A percentile compares a stretch with the other conserved stretches of the same genome.
Evolutionary conservation across 2,329 filamentous ascomycete genomes (phyloP).

Genomic region (Trichoderma lentiforme): DNA sequence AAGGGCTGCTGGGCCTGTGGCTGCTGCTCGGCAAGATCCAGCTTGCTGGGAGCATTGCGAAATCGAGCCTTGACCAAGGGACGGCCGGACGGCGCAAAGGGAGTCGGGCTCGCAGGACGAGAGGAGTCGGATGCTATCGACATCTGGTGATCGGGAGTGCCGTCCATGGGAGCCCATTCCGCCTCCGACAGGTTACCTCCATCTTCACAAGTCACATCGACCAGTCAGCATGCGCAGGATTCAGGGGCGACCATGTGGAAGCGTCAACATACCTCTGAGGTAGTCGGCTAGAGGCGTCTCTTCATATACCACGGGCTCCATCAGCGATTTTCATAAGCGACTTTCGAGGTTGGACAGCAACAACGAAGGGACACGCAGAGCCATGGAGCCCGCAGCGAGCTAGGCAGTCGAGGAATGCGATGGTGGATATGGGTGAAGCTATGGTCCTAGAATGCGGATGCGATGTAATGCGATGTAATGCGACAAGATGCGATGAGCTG

Average conservation of each 20-base stretch:
- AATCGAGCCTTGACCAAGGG: slow-evolving; percentile 54
- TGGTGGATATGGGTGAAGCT: not conserved
- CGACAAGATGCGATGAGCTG: not conserved
- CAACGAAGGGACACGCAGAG: slow-evolving; percentile 28
- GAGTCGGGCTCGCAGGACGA: slow-evolving; percentile 45
- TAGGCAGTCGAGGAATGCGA: not conserved
- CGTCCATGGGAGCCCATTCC: slow-evolving; percentile 45
- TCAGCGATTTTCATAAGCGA: slow-evolving; percentile 25
- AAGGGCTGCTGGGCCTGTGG: slow-evolving; percentile 20
- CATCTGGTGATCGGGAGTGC: slow-evolving; percentile 29
- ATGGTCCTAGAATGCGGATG: not conserved
- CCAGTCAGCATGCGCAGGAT: slow-evolving; percentile 12
- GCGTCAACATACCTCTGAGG: slow-evolving; percentile 65
- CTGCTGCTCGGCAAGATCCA: not conserved
- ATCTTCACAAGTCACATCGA: slow-evolving; percentile 32
- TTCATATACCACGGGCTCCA: slow-evolving; percentile 87
- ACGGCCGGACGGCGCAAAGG: slow-evolving; percentile 56
- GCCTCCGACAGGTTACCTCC: slow-evolving; percentile 46
- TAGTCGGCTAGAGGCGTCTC: slow-evolving; percentile 85
- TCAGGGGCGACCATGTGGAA: not conserved
- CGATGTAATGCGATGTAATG: not conserved
- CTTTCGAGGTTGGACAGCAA: slow-evolving; percentile 26
- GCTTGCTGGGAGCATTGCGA: slow-evolving; percentile 38
- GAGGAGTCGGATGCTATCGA: slow-evolving; percentile 38
- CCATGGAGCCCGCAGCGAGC: slow-evolving; percentile 27